Evolutionary conservation across 2,329 filamentous ascomycete genomes (phyloP).

Genomic region (Exophiala oligosperma): DNA sequence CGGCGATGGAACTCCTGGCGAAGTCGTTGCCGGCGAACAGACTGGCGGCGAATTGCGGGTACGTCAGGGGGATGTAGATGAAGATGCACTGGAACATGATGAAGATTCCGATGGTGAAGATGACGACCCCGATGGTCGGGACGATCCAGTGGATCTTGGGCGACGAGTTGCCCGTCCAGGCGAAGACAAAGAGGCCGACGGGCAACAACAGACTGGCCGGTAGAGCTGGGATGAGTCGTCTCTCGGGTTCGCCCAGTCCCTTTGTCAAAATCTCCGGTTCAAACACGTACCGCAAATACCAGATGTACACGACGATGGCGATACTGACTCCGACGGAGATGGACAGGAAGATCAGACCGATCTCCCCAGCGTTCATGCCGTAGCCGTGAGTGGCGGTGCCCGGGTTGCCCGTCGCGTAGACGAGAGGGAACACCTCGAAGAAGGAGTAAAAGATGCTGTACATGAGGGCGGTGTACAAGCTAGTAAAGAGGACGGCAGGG

Average conservation of each 20-base stretch:
- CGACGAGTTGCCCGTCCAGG: constrained; percentile 29
- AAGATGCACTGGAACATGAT: constrained; percentile 46
- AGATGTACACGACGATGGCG: constrained; percentile 50
- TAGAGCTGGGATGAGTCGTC: constrained; percentile 53
- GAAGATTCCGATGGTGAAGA: constrained; percentile 41
- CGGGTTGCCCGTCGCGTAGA: constrained; percentile 51
- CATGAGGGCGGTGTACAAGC: constrained; percentile 61
- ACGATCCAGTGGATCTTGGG: constrained; percentile 41
- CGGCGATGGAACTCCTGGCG: constrained; percentile 33
- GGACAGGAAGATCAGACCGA: constrained; percentile 62
- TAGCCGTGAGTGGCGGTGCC: constrained; percentile 50
- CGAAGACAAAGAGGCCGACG: constrained; percentile 59
- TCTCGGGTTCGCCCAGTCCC: constrained; percentile 52
- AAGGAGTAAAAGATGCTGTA: constrained; percentile 53
- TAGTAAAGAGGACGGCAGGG: constrained; percentile 62
- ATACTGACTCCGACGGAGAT: constrained; percentile 58
- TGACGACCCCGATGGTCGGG: constrained; percentile 40
- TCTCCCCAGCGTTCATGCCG: constrained; percentile 57
- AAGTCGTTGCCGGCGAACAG: constrained; percentile 42
- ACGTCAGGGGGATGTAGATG: constrained; percentile 41
- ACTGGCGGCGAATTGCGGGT: constrained; percentile 37
- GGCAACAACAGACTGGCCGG: constrained; percentile 52
- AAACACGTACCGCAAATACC: constrained; percentile 55
- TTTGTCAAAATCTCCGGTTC: constrained; percentile 46
- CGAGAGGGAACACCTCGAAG: constrained; percentile 67